These are phyloP conservation scores for Penicillium italicum DNA, from an alignment of 2,329 filamentous ascomycete genomes.

Conservation along the genomic window DNA sequence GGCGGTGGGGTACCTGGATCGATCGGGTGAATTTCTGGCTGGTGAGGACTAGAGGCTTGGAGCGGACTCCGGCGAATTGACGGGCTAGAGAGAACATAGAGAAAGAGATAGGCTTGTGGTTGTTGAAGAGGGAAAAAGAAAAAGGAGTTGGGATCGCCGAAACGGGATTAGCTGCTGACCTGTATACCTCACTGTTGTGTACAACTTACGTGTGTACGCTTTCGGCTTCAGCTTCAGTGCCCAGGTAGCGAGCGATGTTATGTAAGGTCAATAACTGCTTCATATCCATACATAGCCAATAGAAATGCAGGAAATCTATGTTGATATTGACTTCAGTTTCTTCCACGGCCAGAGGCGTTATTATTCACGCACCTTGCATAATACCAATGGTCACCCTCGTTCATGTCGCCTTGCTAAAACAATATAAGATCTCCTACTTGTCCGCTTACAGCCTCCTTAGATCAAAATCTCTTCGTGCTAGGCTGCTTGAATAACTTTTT, in stretches of 20 bases:
- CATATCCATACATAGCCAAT: neutral
- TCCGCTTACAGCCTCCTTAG: neutral
- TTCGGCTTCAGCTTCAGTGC: neutral
- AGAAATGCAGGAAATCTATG: neutral
- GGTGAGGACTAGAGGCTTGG: conserved; percentile 10
- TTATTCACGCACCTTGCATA: neutral
- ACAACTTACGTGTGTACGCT: neutral
- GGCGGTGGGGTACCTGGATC: conserved; percentile 16
- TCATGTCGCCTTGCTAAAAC: neutral
- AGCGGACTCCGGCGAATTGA: conserved; percentile 16
- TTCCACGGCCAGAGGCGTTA: neutral
- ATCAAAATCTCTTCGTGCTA: neutral
- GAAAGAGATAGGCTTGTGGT: neutral
- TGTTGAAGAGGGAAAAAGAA: neutral
- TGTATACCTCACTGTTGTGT: conserved; percentile 4
- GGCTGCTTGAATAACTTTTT: neutral
- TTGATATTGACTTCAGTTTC: neutral
- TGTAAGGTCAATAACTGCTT: neutral
- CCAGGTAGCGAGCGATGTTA: neutral
- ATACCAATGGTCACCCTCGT: neutral
- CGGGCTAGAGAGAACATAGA: conserved; percentile 20
- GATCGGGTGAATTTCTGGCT: conserved; percentile 11
- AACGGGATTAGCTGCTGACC: conserved; percentile 18
- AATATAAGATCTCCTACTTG: neutral
- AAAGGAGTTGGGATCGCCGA: conserved; percentile 15